phyloP scores from a whole-genome alignment of 176 grass and related monocot species.

The Puccinellia tenuiflora region DNA sequence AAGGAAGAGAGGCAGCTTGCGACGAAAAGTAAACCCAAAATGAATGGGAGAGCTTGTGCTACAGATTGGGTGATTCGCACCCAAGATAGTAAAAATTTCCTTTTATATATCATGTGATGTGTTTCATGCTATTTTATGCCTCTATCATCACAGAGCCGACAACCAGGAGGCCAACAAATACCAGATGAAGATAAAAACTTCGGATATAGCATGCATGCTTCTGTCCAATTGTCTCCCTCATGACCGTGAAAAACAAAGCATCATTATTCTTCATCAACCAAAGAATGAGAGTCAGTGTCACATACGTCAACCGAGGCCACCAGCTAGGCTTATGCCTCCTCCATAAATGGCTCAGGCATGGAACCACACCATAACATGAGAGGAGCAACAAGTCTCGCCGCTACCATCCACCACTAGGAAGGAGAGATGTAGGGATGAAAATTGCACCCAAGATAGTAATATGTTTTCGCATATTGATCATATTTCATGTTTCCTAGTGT shows the following conservation, averaged over 20 bases:
- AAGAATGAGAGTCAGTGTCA: background rate
- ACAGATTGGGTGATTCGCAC: no score
- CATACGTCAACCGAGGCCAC: fast-evolving
- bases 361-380: background rate
- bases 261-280: background rate
- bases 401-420: background rate
- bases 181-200: background rate
- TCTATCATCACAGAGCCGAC: no score
- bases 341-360: background rate
- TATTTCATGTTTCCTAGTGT: background rate
- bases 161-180: background rate
- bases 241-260: background rate
- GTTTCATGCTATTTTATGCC: no score
- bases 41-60: no score
- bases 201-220: background rate
- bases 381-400: background rate
- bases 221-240: background rate
- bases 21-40: no score
- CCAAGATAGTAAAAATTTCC: no score
- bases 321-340: background rate
- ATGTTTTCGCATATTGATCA: background rate
- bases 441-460: background rate
- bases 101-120: no score
- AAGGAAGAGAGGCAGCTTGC: background rate
- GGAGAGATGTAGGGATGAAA: background rate